These are phyloP conservation scores for Narthecium ossifragum DNA, from an alignment of 106 monocot species.

Conservation along the genomic window DNA sequence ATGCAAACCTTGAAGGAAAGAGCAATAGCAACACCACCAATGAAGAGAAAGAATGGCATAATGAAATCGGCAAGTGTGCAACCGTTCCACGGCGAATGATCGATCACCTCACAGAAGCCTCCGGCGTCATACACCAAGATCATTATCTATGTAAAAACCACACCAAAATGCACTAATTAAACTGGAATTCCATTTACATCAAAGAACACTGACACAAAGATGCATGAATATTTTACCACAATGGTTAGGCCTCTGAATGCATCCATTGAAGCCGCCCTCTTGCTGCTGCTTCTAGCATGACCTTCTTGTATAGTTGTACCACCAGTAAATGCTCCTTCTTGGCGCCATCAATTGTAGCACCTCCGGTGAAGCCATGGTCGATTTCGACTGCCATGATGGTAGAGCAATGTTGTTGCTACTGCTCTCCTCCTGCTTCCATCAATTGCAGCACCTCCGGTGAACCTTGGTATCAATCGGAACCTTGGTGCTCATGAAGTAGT, in stretches of 20 bases:
- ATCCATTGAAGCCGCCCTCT: constrained; percentile 40
- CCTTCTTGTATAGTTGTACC: too few species aligned
- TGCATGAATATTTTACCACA: constrained; percentile 14
- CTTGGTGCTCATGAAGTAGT: too few species aligned
- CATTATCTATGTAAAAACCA: constrained; percentile 19
- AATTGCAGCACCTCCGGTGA: too few species aligned
- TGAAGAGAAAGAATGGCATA: constrained; percentile 56
- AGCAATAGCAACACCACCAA: constrained; percentile 36
- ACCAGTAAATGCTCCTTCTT: too few species aligned
- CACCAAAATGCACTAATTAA: not conserved
- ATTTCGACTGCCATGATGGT: too few species aligned
- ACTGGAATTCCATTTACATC: not conserved
- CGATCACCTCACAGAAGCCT: constrained; percentile 23
- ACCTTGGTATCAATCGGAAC: too few species aligned
- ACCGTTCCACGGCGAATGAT: constrained; percentile 54
- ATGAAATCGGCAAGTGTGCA: constrained; percentile 48
- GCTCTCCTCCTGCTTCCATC: too few species aligned
- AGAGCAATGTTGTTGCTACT: too few species aligned
- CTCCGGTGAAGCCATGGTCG: too few species aligned
- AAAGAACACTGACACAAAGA: too few species aligned
- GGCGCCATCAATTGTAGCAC: too few species aligned
- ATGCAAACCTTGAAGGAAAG: constrained; percentile 35
- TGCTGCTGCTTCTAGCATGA: too few species aligned
- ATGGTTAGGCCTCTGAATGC: constrained; percentile 49
- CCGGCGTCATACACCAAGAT: constrained; percentile 41